Conservation (phyloP, 345 rosid genomes). For the Citrus cavaleriei region DNA sequence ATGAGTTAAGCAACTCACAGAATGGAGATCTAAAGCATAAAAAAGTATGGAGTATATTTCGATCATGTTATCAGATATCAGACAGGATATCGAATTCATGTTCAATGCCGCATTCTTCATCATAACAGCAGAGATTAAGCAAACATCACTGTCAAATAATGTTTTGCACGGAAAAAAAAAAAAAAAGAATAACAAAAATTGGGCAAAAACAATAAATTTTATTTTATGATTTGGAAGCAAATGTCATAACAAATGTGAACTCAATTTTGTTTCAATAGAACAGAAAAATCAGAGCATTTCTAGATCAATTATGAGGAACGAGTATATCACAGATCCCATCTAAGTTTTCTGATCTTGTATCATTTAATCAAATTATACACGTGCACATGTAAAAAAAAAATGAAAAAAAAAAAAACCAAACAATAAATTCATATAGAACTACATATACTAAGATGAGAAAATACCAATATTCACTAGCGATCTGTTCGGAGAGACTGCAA, state of each 20-base stretch:
- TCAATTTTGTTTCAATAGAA: background rate
- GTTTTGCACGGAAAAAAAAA: too few species aligned
- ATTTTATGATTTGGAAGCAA: background rate
- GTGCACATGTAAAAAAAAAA: background rate
- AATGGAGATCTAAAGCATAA: background rate
- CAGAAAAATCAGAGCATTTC: background rate
- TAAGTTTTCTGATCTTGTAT: background rate
- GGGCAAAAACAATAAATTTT: background rate
- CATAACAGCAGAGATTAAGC: background rate
- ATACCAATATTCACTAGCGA: constrained; percentile 23
- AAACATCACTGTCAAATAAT: background rate
- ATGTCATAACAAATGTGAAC: background rate
- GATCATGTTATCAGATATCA: background rate
- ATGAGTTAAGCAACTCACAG: background rate
- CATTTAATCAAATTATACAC: background rate
- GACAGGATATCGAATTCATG: background rate
- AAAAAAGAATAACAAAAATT: background rate
- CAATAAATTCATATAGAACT: background rate
- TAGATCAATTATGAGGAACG: background rate
- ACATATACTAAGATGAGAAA: background rate
- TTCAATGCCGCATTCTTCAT: background rate
- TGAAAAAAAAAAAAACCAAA: background rate
- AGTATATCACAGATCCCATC: background rate
- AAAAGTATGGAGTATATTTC: too few species aligned
- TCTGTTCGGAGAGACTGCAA: constrained; percentile 48